These are phyloP conservation scores for Naganishia sp. DNA, from an alignment of 1,284 basidiomycete species.

Conservation along the genomic window DNA sequence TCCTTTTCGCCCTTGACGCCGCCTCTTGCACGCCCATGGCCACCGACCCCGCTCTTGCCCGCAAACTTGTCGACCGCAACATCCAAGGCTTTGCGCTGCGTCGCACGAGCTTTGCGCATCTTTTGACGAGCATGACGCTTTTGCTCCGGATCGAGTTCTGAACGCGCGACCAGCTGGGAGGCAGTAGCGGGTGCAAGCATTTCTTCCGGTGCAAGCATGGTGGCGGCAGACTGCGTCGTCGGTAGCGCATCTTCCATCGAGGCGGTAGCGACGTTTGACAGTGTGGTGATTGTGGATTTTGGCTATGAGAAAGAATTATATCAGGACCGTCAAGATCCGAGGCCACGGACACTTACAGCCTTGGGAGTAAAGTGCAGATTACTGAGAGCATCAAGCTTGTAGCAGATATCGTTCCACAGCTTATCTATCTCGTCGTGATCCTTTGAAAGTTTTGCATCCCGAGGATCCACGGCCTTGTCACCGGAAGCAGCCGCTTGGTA, in stretches of 20 bases:
- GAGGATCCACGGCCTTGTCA: conserved; percentile 64
- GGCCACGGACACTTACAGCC: conserved; percentile 61
- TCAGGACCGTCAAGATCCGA: neutral
- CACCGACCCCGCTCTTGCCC: conserved; percentile 54
- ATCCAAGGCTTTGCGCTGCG: conserved; percentile 68
- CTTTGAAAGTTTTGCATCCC: conserved; percentile 83
- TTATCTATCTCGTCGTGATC: conserved; percentile 84
- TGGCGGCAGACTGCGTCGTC: conserved; percentile 69
- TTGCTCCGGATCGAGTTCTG: conserved; percentile 82
- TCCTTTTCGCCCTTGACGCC: conserved; percentile 76
- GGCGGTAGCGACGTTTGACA: conserved; percentile 82
- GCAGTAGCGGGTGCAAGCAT: conserved; percentile 66
- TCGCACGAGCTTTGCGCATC: conserved; percentile 72
- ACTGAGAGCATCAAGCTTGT: conserved; percentile 88
- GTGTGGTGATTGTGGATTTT: conserved; percentile 81
- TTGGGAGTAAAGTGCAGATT: conserved; percentile 97
- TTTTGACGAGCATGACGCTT: conserved; percentile 73
- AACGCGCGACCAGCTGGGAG: conserved; percentile 63
- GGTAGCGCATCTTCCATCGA: conserved; percentile 88
- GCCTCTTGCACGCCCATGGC: conserved; percentile 52
- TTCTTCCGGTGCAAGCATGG: conserved; percentile 93
- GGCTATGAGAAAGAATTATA: conserved; percentile 61
- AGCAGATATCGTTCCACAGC: conserved; percentile 81
- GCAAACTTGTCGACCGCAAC: conserved; percentile 66
- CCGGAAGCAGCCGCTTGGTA: conserved; percentile 65